Conservation (phyloP, 1,284 basidiomycete species). For the Phylloporus sp. region DNA sequence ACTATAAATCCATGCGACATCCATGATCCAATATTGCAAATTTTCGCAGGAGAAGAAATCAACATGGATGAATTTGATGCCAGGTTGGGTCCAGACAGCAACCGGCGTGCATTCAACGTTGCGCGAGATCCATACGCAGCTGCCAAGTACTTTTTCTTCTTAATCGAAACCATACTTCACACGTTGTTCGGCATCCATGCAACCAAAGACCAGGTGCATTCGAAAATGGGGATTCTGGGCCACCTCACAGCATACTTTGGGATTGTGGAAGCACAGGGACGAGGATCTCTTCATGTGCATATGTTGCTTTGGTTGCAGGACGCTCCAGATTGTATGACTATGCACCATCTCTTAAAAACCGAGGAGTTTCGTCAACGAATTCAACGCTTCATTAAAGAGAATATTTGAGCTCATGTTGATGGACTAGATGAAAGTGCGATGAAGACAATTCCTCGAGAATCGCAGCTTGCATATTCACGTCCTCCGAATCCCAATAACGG, state of each 20-base stretch:
- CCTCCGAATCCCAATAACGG: neutral
- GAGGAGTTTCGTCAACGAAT: slow-evolving; percentile 2
- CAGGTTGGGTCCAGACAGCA: slow-evolving; percentile 27
- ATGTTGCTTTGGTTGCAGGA: slow-evolving; percentile 20
- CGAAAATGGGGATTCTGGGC: slow-evolving; percentile 31
- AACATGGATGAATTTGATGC: slow-evolving; percentile 41
- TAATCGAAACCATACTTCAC: slow-evolving; percentile 33
- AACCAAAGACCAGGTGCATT: slow-evolving; percentile 19
- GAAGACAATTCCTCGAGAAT: neutral
- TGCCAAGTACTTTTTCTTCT: slow-evolving; percentile 43
- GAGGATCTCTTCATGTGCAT: slow-evolving; percentile 24
- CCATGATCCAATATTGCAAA: slow-evolving; percentile 44
- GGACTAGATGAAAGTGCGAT: slow-evolving; percentile 10
- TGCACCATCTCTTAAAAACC: slow-evolving; percentile 13
- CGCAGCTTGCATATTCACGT: slow-evolving; percentile 10
- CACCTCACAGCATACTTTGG: slow-evolving; percentile 24
- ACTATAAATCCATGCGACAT: slow-evolving; percentile 43
- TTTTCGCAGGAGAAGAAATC: slow-evolving; percentile 45
- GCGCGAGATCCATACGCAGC: slow-evolving; percentile 44
- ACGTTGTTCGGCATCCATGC: slow-evolving; percentile 33
- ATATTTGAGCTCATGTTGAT: slow-evolving; percentile 10
- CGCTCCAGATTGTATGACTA: slow-evolving; percentile 20
- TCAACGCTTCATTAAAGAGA: neutral
- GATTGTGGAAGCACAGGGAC: slow-evolving; percentile 33
- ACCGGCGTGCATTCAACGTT: slow-evolving; percentile 30